These are phyloP conservation scores for Funneliformis caledonium DNA, from an alignment of 371 early-diverging fungal genomes.

Conservation along the genomic window DNA sequence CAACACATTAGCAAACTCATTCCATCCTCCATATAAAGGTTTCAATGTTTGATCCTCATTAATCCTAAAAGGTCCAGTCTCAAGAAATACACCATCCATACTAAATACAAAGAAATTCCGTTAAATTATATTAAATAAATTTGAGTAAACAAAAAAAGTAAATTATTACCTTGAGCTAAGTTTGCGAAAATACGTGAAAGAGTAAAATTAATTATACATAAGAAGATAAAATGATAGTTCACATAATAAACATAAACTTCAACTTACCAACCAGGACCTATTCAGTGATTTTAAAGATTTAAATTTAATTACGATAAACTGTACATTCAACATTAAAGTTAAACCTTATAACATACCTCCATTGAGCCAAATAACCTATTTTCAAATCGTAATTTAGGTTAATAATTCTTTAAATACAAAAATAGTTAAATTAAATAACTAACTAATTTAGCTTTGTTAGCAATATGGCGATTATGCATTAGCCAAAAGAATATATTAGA, in stretches of 20 bases:
- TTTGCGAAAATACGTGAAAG: neutral
- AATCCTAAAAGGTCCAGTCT: constrained; percentile 77
- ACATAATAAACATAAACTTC: neutral
- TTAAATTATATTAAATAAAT: neutral
- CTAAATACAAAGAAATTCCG: constrained; percentile 48
- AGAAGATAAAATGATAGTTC: neutral
- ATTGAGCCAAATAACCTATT: constrained; percentile 83
- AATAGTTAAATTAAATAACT: constrained; percentile 2
- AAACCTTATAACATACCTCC: constrained; percentile 58
- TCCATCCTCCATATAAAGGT: constrained; percentile 69
- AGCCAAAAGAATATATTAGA: constrained; percentile 63
- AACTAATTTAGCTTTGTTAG: constrained; percentile 50
- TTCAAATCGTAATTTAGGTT: neutral
- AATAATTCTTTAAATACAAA: neutral
- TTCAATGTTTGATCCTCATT: constrained; percentile 53
- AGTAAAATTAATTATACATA: neutral
- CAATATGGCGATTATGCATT: constrained; percentile 48
- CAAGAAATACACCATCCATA: constrained; percentile 86
- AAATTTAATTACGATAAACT: neutral
- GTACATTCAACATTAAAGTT: neutral
- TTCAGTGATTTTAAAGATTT: neutral
- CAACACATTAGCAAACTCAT: constrained; percentile 70
- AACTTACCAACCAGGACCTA: constrained; percentile 50
- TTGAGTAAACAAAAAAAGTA: neutral
- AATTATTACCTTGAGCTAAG: neutral